Evolutionary conservation across 441 rosid genomes (phyloP), one percentile per base, ranked within the genome.

Genomic region (Sinapis alba): DNA sequence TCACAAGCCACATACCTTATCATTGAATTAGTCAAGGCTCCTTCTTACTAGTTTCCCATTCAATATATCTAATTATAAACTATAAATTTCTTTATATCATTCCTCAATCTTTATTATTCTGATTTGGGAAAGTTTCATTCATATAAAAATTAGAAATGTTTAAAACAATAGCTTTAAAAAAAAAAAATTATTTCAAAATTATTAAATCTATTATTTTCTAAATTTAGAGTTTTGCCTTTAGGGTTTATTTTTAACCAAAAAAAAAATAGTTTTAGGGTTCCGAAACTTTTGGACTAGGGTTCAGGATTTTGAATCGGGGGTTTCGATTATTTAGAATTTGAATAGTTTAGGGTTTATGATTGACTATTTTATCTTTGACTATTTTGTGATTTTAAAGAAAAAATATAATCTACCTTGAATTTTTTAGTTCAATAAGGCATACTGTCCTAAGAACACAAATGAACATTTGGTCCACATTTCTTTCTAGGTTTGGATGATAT

Each of bases 11-110:
- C 28, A 59, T 3, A 67, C 73, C 78, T 68, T 64, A 18, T 34
- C 62, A 68, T 75, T 68, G 78, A 75, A 50, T 60, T 38, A 75
- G 78, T 75, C 78, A 75, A 68, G 62, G 78, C 11, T 24, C 19
- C 61, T 73, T 66, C 78, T 45, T 43, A 65, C 8, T 41, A 65
- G 20, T 54, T 15, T 65, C 27, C 71, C 34, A 19, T 57, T 20
- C 57, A 56, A 4, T 57, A n/a, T n/a, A 57, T 56, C 10, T 54
- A 10, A 2, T 24, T 41, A 23, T 4, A 26, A 20, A 7, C 13
- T 38, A 7, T 34, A 2, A 32, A 10, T 64, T 64, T 64, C 51
- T 64, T 7, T 24, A 50, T 1, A 13, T 7, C 10, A 21, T 62
- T 34, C 28, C 10, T 36, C 24, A 38, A 21, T 62, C 18, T 62